These are phyloP conservation scores for Dactylonectria estremocensis DNA, from an alignment of 2,329 filamentous ascomycete species.

Conservation along the genomic window DNA sequence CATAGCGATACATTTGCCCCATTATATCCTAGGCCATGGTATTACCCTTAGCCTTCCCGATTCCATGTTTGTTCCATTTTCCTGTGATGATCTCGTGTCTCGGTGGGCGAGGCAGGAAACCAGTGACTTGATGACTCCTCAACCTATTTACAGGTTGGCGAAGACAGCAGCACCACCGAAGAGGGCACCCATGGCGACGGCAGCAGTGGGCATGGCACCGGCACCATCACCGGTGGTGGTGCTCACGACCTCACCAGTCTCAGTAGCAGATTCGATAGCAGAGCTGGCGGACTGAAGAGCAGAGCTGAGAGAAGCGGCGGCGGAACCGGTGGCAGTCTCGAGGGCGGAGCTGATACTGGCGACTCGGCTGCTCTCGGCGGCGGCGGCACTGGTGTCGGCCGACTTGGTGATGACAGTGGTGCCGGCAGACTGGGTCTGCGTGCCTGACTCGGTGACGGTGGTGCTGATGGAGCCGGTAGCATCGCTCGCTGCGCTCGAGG, in stretches of 20 bases:
- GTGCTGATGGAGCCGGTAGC: background rate
- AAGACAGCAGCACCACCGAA: constrained; percentile 15
- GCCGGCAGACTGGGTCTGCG: background rate
- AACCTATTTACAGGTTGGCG: constrained; percentile 16
- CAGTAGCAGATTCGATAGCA: background rate
- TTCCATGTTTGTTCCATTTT: too few relatives aligned
- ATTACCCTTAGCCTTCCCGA: too few relatives aligned
- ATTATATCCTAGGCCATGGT: too few relatives aligned
- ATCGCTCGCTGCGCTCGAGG: background rate
- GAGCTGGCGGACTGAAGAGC: constrained; percentile 11
- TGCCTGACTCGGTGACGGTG: background rate
- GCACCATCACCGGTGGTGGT: background rate
- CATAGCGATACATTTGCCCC: too few relatives aligned
- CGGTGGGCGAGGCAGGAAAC: too few relatives aligned
- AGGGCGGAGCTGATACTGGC: constrained; percentile 15
- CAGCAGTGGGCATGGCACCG: constrained; percentile 17
- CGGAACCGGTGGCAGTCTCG: constrained; percentile 8
- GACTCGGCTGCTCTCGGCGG: constrained; percentile 12
- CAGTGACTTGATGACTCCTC: too few relatives aligned
- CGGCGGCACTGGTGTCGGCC: constrained; percentile 6
- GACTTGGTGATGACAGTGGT: constrained; percentile 1
- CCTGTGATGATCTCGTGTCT: too few relatives aligned
- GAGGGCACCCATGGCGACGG: constrained; percentile 16
- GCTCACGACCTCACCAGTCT: background rate
- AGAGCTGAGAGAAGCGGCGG: constrained; percentile 13